phyloP scores from a whole-genome alignment of 257 asterid genomes.

The Cinchona pubescens region DNA sequence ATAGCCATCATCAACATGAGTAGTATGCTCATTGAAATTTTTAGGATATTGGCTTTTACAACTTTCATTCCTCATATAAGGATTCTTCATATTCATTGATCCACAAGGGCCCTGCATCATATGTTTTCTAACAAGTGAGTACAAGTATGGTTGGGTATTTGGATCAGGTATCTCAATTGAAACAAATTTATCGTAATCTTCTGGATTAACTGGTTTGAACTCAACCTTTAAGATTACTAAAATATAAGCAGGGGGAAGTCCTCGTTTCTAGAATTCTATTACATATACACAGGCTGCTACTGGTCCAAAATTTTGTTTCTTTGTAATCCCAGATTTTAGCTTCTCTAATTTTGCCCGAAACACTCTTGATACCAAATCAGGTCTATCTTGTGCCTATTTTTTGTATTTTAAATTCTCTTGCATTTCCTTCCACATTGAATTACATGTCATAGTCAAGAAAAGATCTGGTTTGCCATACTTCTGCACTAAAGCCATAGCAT shows the following conservation, averaged over 20 bases:
- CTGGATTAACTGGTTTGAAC: neutral
- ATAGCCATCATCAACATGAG: neutral
- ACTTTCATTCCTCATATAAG: neutral
- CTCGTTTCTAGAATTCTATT: conserved; percentile 11
- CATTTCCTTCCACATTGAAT: neutral
- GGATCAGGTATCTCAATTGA: neutral
- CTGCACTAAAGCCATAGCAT: neutral
- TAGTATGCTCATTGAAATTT: neutral
- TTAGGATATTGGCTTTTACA: neutral
- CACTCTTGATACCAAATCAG: neutral
- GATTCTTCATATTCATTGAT: neutral
- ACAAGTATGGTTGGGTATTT: neutral
- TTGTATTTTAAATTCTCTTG: neutral
- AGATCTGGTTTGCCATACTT: neutral
- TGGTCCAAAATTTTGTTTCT: neutral
- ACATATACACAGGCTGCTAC: neutral
- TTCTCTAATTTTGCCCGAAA: neutral
- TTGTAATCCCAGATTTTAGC: neutral
- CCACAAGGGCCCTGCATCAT: conserved; percentile 20
- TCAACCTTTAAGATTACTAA: neutral
- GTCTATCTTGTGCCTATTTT: neutral
- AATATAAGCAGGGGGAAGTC: neutral
- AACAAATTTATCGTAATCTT: neutral
- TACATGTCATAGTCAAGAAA: conserved; percentile 16
- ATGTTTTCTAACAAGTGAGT: neutral